phyloP scores from a whole-genome alignment of 768 basidiomycete genomes.

The Tricholoma hemisulphureum region DNA sequence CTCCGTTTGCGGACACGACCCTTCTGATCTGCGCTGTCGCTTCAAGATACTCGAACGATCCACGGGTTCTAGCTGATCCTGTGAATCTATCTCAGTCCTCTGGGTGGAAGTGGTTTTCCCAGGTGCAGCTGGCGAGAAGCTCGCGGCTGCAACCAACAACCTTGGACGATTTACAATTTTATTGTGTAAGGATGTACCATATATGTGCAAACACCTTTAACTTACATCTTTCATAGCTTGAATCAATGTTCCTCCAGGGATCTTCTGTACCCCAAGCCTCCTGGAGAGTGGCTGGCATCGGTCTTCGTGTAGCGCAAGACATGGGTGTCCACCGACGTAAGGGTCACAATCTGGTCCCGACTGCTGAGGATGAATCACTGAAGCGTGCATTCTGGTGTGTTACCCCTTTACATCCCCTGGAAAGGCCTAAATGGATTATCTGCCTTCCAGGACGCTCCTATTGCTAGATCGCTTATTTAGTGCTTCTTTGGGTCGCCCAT shows the following conservation, averaged over 20 bases:
- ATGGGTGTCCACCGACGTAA: conserved; percentile 66
- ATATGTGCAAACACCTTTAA: neutral
- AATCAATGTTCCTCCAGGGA: conserved; percentile 52
- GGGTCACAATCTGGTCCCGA: conserved; percentile 27
- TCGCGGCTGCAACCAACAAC: conserved; percentile 57
- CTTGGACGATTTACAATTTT: conserved; percentile 73
- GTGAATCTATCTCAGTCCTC: conserved; percentile 41
- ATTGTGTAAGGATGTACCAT: conserved; percentile 43
- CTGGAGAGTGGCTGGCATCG: conserved; percentile 70
- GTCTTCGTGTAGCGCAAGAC: conserved; percentile 76
- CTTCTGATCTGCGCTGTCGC: conserved; percentile 73
- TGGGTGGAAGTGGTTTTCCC: conserved; percentile 67
- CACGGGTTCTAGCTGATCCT: conserved; percentile 46
- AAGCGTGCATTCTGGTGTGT: conserved; percentile 65
- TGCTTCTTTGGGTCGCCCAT: conserved; percentile 63
- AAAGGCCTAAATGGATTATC: neutral
- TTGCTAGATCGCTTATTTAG: conserved; percentile 52
- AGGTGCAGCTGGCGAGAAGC: conserved; percentile 60
- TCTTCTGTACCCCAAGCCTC: conserved; percentile 60
- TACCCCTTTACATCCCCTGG: conserved; percentile 11
- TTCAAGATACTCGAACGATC: conserved; percentile 57
- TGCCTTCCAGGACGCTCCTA: conserved; percentile 47
- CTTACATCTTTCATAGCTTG: conserved; percentile 36
- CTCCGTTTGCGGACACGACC: conserved; percentile 55
- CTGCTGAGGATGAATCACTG: conserved; percentile 69